Conservation (phyloP, 2,329 filamentous ascomycete species). For the Lithohypha guttulata region DNA sequence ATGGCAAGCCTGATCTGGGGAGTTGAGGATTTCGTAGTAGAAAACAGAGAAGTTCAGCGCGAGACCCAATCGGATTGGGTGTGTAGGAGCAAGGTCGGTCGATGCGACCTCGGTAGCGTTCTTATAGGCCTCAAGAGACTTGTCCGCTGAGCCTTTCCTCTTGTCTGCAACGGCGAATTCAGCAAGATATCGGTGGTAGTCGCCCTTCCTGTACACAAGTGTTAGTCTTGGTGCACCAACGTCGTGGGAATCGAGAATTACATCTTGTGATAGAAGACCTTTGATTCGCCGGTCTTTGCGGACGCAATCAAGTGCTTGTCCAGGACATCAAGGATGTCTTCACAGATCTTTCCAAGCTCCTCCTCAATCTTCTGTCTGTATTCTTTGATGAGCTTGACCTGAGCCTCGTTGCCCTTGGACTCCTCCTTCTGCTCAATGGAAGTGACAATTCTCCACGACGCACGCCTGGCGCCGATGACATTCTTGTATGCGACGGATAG, state of each 20-base stretch:
- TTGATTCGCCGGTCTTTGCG: slow-evolving; percentile 90
- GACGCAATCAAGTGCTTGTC: slow-evolving; percentile 90
- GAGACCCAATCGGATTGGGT: slow-evolving; percentile 85
- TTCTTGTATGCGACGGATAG: slow-evolving; percentile 99
- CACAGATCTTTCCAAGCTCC: slow-evolving; percentile 94
- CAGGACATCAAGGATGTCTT: slow-evolving; percentile 90
- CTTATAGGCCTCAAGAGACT: slow-evolving; percentile 96
- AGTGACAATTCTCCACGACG: slow-evolving; percentile 95
- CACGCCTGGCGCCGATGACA: slow-evolving; percentile 91
- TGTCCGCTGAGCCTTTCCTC: slow-evolving; percentile 87
- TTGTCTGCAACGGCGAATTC: slow-evolving; percentile 92
- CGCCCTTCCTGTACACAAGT: slow-evolving; percentile 68
- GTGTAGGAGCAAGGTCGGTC: slow-evolving; percentile 79
- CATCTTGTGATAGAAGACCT: slow-evolving; percentile 99
- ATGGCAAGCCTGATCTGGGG: slow-evolving; percentile 94
- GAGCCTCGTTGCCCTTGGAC: slow-evolving; percentile 90
- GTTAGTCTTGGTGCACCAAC: slow-evolving; percentile 2
- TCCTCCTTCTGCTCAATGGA: slow-evolving; percentile 99
- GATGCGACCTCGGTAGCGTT: slow-evolving; percentile 80
- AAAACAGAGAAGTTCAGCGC: slow-evolving; percentile 97
- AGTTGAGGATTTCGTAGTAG: slow-evolving; percentile 99
- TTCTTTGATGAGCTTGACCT: slow-evolving; percentile 88
- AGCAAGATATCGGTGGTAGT: slow-evolving; percentile 97
- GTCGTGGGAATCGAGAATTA: slow-evolving; percentile 34
- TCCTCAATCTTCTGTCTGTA: slow-evolving; percentile 98